These are phyloP conservation scores for Fusarium sp. DNA, from an alignment of 2,329 filamentous ascomycete species.

Conservation along the genomic window DNA sequence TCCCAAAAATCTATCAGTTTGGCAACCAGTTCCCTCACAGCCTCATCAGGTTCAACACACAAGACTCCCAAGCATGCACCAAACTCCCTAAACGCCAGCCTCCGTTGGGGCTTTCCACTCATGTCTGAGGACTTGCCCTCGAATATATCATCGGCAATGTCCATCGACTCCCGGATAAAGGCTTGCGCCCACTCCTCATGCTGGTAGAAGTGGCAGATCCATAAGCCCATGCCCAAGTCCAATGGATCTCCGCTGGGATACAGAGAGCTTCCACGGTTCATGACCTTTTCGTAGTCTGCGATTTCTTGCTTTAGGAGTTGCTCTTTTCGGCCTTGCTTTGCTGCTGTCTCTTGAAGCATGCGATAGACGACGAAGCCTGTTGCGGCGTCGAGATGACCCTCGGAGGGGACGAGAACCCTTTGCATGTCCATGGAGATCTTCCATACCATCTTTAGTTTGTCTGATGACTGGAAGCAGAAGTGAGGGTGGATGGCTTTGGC, in stretches of 20 bases:
- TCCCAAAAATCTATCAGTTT: conserved; percentile 50
- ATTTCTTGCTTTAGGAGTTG: conserved; percentile 58
- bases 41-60: conserved; percentile 48
- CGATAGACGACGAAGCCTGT: conserved; percentile 62
- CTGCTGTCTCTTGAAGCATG: conserved; percentile 56
- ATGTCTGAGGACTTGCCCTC: conserved; percentile 31
- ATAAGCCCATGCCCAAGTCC: conserved; percentile 68
- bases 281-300: conserved; percentile 59
- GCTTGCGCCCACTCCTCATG: conserved; percentile 59
- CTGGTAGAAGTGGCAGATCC: conserved; percentile 62
- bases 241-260: conserved; percentile 59
- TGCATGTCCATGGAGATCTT: conserved; percentile 63
- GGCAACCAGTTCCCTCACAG: conserved; percentile 40
- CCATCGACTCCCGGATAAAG: conserved; percentile 47
- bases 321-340: conserved; percentile 38
- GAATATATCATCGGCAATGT: conserved; percentile 40
- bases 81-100: conserved; percentile 64
- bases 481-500: conserved; percentile 61
- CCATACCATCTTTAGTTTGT: conserved; percentile 58
- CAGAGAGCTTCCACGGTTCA: conserved; percentile 55
- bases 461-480: conserved; percentile 53
- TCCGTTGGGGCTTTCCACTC: conserved; percentile 37
- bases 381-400: conserved; percentile 65
- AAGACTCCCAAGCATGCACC: conserved; percentile 61
- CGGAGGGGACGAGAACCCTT: conserved; percentile 56